A percentile compares a stretch with the other conserved stretches of the same genome.
These are phyloP conservation scores for Geoglossum cookeanum DNA, from an alignment of 2,329 filamentous ascomycete species.

Conservation along the genomic window DNA sequence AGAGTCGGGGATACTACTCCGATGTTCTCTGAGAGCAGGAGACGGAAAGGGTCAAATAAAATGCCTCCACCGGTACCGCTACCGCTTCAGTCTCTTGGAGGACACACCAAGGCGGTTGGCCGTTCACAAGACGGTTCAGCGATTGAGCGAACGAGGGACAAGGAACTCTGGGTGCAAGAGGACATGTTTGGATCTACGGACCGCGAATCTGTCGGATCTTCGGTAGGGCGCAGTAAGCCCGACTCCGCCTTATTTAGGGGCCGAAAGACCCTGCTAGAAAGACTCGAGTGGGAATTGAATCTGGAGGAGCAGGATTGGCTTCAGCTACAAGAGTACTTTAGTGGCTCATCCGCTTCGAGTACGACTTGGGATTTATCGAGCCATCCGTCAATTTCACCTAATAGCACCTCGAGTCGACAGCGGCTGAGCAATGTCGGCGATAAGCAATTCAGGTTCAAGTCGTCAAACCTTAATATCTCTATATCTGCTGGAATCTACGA, in stretches of 20 bases:
- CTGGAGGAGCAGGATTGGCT: constrained; percentile 41
- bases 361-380: constrained; percentile 15
- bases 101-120: constrained; percentile 25
- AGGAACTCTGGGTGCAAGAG: constrained; percentile 9
- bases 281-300: constrained; percentile 43
- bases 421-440: constrained; percentile 20
- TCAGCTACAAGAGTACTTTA: constrained; percentile 33
- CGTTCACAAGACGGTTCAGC: constrained; percentile 30
- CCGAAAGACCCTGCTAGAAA: constrained; percentile 30
- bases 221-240: constrained; percentile 1
- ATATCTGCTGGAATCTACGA: constrained; percentile 14
- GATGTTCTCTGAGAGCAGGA: constrained; percentile 36
- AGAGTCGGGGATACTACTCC: constrained; percentile 39
- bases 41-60: constrained; percentile 27
- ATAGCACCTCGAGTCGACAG: constrained; percentile 22
- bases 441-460: constrained; percentile 12
- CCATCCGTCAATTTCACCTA: constrained; percentile 18
- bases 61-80: constrained; percentile 38
- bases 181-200: background rate
- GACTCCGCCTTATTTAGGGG: constrained; percentile 13
- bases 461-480: constrained; percentile 15
- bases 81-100: constrained; percentile 25
- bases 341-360: constrained; percentile 29
- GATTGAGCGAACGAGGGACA: constrained; percentile 32
- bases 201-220: constrained; percentile 1